phyloP scores from a whole-genome alignment of 2,329 filamentous ascomycete species.

The Pseudogymnoascus sp. region DNA sequence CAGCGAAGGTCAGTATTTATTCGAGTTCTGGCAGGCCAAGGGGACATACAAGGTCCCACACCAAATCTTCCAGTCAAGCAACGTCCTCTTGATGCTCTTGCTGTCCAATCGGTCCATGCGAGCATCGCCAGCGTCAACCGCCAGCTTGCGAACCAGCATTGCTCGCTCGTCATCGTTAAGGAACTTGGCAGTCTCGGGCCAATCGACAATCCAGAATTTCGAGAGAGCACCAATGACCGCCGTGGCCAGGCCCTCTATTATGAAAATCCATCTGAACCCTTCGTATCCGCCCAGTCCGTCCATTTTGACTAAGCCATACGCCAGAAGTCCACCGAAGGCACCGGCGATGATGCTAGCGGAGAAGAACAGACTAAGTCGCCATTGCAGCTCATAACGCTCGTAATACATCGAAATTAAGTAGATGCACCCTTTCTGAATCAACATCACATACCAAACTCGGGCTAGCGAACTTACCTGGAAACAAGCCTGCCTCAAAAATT shows the following conservation, averaged over 20 bases:
- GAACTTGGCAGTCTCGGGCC: conserved; percentile 39
- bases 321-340: conserved; percentile 40
- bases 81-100: conserved; percentile 26
- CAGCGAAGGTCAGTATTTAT: background rate
- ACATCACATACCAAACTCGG: background rate
- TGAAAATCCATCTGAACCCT: conserved; percentile 44
- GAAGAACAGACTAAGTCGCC: conserved; percentile 39
- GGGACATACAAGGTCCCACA: conserved; percentile 23
- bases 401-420: conserved; percentile 45
- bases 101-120: conserved; percentile 26
- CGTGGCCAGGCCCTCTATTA: conserved; percentile 38
- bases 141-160: conserved; percentile 28
- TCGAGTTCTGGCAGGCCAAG: background rate
- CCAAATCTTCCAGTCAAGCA: conserved; percentile 35
- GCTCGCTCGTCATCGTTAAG: conserved; percentile 35
- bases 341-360: conserved; percentile 35
- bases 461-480: conserved; percentile 32
- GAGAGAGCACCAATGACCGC: conserved; percentile 27
- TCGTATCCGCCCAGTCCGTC: conserved; percentile 35
- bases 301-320: conserved; percentile 41
- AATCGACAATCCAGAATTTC: conserved; percentile 43
- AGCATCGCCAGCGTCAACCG: conserved; percentile 24
- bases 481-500: conserved; percentile 38
- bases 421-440: conserved; percentile 21
- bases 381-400: conserved; percentile 41